These are phyloP conservation scores for Rhododendron ferrugineum DNA, from an alignment of 148 eudicot species.

Conservation along the genomic window DNA sequence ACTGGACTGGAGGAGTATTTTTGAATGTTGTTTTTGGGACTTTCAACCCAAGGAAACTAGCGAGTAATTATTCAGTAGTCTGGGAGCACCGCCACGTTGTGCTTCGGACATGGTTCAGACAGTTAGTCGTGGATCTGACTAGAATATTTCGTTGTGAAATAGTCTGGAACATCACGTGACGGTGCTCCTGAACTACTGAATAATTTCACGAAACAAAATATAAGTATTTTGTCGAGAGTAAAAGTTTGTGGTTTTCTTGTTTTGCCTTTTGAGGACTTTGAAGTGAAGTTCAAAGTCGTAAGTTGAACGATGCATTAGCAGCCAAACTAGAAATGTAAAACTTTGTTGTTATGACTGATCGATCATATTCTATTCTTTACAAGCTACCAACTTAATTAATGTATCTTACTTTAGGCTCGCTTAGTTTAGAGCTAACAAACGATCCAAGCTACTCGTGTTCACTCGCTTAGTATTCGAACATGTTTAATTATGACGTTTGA, in stretches of 20 bases:
- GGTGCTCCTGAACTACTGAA: background rate
- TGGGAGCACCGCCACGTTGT: no score
- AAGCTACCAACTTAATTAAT: background rate
- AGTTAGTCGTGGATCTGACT: background rate
- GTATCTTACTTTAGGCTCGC: background rate
- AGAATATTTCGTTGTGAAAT: no score
- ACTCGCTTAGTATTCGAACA: no score
- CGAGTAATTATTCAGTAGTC: no score
- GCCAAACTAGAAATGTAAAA: background rate
- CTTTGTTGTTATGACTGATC: background rate
- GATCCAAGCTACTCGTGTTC: background rate
- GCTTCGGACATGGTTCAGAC: background rate
- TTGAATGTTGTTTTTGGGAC: background rate
- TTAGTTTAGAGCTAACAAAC: background rate
- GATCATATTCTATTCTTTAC: background rate
- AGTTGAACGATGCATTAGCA: constrained; percentile 1
- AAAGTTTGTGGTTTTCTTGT: background rate
- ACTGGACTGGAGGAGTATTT: background rate
- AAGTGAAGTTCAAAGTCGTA: background rate
- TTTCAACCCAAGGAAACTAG: background rate
- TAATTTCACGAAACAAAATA: background rate
- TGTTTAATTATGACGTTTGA: background rate
- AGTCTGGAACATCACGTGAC: accelerated
- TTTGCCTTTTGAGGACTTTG: background rate
- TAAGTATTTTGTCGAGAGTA: background rate